Percentiles rank a stretch among this genome's conserved stretches.
These are phyloP conservation scores for Irpex lacteus DNA, from an alignment of 1,284 basidiomycete species.

Conservation along the genomic window DNA sequence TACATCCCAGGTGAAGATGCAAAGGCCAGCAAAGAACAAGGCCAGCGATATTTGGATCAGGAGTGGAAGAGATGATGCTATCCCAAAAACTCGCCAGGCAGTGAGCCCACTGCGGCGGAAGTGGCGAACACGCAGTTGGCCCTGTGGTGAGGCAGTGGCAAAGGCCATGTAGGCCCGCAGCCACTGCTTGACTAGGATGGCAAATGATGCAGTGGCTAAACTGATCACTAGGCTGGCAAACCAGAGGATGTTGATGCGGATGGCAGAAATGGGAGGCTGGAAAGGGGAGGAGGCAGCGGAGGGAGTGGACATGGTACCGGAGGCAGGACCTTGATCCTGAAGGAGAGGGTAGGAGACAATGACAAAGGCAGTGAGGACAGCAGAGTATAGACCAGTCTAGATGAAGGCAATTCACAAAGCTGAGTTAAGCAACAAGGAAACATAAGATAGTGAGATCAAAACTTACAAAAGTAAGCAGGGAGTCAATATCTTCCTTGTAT, in stretches of 20 bases:
- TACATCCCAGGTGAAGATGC: slow-evolving; percentile 9
- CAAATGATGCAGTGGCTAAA: slow-evolving; percentile 13
- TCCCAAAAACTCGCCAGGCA: too few species aligned
- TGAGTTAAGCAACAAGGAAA: too few species aligned
- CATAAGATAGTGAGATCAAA: too few species aligned
- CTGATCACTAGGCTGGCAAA: slow-evolving; percentile 15
- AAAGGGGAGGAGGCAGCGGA: neutral
- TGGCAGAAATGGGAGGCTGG: neutral
- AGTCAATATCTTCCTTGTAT: slow-evolving; percentile 1
- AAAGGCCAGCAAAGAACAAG: slow-evolving; percentile 17
- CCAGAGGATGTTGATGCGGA: slow-evolving; percentile 14
- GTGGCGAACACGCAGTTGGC: slow-evolving; percentile 5
- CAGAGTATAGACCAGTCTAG: slow-evolving; percentile 19
- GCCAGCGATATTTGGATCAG: slow-evolving; percentile 13
- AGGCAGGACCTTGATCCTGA: neutral
- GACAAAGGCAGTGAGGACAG: slow-evolving; percentile 15
- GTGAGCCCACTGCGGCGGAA: too few species aligned
- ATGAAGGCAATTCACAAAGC: too few species aligned
- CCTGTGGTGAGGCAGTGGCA: neutral
- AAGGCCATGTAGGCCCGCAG: slow-evolving; percentile 1
- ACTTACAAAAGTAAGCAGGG: neutral
- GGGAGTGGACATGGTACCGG: neutral
- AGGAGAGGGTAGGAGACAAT: slow-evolving; percentile 10
- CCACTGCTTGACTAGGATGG: slow-evolving; percentile 18
- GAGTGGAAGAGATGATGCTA: slow-evolving; percentile 14